Evolutionary conservation across 352 stramenopile genomes (phyloP).

Genomic region (Lagenidium giganteum): DNA sequence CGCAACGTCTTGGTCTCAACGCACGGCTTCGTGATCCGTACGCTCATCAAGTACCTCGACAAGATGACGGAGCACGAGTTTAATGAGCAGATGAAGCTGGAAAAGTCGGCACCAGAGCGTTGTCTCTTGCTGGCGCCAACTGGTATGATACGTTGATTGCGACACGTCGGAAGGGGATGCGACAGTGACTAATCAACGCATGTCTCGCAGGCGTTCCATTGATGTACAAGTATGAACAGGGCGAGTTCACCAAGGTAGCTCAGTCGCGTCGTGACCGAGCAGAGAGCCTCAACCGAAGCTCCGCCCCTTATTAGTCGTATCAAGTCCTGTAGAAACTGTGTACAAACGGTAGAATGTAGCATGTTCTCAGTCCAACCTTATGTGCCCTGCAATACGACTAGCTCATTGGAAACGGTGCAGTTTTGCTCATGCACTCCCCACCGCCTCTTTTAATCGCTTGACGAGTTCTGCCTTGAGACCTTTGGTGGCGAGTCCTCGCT

Average conservation of each 20-base stretch:
- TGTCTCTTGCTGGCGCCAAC: constrained; percentile 73
- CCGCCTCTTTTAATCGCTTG: constrained; percentile 72
- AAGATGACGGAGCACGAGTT: constrained; percentile 71
- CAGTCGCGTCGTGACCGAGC: constrained; percentile 68
- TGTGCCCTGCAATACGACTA: too few species aligned
- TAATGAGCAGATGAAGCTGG: constrained; percentile 78
- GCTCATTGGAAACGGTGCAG: constrained; percentile 2
- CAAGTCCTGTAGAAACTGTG: too few species aligned
- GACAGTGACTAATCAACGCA: neutral
- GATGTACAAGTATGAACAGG: constrained; percentile 80
- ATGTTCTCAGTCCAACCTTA: too few species aligned
- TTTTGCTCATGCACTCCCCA: constrained; percentile 17
- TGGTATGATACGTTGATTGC: constrained; percentile 20
- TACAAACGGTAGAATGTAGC: too few species aligned
- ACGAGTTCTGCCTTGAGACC: constrained; percentile 81
- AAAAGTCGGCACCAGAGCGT: constrained; percentile 70
- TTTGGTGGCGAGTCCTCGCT: constrained; percentile 69
- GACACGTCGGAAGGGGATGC: too few species aligned
- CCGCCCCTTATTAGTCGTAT: constrained; percentile 67
- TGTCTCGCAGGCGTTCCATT: constrained; percentile 55
- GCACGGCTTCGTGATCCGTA: constrained; percentile 82
- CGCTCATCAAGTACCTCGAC: constrained; percentile 81
- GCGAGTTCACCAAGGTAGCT: constrained; percentile 63
- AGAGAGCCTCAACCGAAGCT: constrained; percentile 66
- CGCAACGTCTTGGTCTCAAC: constrained; percentile 78